Evolutionary conservation across 1,139 yeast species (phyloP).

Genomic region (Scheffersomyces illinoinensis): DNA sequence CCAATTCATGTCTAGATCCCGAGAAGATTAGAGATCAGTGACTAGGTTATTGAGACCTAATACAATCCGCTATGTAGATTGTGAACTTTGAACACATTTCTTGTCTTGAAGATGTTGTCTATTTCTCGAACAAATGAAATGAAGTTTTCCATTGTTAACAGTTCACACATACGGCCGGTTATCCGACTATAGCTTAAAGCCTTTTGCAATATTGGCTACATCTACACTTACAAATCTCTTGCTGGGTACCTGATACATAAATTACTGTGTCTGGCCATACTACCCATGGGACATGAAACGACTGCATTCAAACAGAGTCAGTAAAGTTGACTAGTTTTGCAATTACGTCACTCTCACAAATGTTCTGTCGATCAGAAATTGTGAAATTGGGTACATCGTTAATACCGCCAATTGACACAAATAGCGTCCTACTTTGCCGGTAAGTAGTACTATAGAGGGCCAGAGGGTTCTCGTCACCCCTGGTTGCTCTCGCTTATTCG

Average conservation of each 20-base stretch:
- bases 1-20: no score
- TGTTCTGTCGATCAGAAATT: neutral
- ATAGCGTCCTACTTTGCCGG: neutral
- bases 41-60: no score
- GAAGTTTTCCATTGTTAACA: neutral
- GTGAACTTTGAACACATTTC: neutral
- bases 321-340: neutral
- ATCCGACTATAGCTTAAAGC: neutral
- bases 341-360: neutral
- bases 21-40: no score
- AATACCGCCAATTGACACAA: neutral
- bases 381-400: neutral
- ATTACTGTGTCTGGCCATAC: no score
- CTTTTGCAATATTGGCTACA: neutral
- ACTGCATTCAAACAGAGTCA: neutral
- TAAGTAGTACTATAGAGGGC: neutral
- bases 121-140: neutral
- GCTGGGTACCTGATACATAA: no score
- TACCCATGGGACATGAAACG: neutral
- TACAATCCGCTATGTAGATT: no score
- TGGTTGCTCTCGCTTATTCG: neutral
- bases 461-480: neutral
- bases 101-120: neutral
- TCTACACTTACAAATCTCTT: neutral
- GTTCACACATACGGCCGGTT: neutral